Conservation (phyloP, 2,329 filamentous ascomycete species). For the Alternaria arborescens region DNA sequence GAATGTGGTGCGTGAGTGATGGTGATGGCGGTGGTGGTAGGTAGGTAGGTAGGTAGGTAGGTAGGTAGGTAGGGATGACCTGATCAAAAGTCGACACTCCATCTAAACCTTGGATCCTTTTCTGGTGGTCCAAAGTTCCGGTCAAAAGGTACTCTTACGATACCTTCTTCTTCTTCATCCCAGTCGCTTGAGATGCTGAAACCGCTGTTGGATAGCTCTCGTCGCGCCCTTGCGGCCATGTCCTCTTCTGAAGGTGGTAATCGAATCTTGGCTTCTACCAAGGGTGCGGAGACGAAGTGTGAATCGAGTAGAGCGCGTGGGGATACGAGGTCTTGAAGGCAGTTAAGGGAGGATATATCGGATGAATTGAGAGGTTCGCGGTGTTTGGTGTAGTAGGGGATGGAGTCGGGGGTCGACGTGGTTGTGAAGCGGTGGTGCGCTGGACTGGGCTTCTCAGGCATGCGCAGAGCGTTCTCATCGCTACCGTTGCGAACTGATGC, state of each 20-base stretch:
- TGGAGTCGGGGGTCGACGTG: conserved; percentile 35
- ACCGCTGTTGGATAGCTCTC: conserved; percentile 28
- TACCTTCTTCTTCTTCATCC: conserved; percentile 31
- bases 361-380: conserved; percentile 44
- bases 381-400: conserved; percentile 30
- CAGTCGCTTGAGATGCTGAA: conserved; percentile 31
- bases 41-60: background rate
- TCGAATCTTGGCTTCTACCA: conserved; percentile 49
- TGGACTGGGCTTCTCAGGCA: conserved; percentile 22
- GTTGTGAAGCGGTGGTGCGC: conserved; percentile 28
- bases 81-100: conserved; percentile 54
- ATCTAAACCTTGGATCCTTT: conserved; percentile 50
- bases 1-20: background rate
- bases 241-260: conserved; percentile 44
- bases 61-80: background rate
- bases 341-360: conserved; percentile 50
- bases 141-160: conserved; percentile 44
- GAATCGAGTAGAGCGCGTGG: conserved; percentile 45
- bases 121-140: conserved; percentile 39
- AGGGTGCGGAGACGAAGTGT: conserved; percentile 49
- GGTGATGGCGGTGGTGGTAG: background rate
- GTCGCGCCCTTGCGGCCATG: conserved; percentile 30
- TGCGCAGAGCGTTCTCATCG: conserved; percentile 27
- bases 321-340: conserved; percentile 51
- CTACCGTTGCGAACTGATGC: conserved; percentile 2